Base-by-base conservation (phyloP, 768 basidiomycete species). In the Suillus ampliporus region DNA sequence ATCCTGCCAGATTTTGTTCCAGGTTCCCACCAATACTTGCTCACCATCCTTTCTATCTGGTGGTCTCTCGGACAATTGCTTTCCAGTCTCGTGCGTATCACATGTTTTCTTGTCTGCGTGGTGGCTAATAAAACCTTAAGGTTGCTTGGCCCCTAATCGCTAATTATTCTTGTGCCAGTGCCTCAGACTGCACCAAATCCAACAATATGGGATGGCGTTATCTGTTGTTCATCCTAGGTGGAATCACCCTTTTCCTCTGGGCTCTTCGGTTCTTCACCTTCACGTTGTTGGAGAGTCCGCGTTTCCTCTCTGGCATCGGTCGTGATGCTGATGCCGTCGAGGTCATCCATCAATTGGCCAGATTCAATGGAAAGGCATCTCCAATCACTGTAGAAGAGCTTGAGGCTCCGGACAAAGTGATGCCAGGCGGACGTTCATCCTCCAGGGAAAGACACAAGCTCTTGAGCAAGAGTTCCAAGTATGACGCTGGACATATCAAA, bases 131-230 rank as follows among this genome's bases (percentile, higher is more conserved):
- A 5, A 61, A 26, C 13, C 5, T 6, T 19, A 3, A 85, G 84
- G 68, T 88, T 63, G 86, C 86, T 1, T 87, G 86, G 86, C 85
- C 86, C 2, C 69, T 88, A 28, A 83, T 87, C 15, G 77, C 83
- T 15, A 83, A 85, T 64, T 82, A 82, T 63, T 84, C 86, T 7
- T 88, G 87, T 64, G 59, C 78, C 0, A 65, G 71, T 4, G 19
- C 74, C 0, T 62, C 61, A 7, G 67, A 74, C 4, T 84, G 84
- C 63, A 62, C 77, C 41, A 79, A 75, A 53, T 70, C 77, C 3
- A 65, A 82, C 21, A 88, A 88, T 65, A 87, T 85, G 86, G 86
- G 87, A 26, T 88, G 87, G 87, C 77, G 87, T 34, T 87, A 88
- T 68, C 79, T 86, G 28, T 73, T 86, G 37, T 81, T 85, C 69